Percentiles rank a stretch among this genome's conserved stretches.
These are phyloP conservation scores for Larix kaempferi DNA, from an alignment of 75 land plant genomes.

Conservation along the genomic window DNA sequence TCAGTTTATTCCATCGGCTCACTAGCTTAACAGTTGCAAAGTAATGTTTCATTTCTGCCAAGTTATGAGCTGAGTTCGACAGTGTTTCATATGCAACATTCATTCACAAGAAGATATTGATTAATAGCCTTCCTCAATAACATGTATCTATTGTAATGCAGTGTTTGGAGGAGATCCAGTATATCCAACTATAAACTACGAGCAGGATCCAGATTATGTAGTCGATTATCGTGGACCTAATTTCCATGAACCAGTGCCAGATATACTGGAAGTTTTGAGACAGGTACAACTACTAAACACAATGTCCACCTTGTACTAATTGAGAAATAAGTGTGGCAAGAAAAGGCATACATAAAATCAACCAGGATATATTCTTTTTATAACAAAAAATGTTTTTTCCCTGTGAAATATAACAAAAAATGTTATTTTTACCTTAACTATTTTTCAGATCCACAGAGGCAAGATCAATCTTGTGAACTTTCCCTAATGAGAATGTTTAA, in stretches of 20 bases:
- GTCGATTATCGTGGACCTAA: constrained; percentile 88
- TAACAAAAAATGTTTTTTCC: too few relatives aligned
- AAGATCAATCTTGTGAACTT: background rate
- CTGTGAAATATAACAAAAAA: background rate
- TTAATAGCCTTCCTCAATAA: too few relatives aligned
- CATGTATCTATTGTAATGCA: constrained; percentile 28
- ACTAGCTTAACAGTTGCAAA: background rate
- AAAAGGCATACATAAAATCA: background rate
- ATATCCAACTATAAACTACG: constrained; percentile 91
- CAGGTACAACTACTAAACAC: constrained; percentile 39
- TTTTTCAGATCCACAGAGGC: background rate
- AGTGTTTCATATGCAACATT: too few relatives aligned
- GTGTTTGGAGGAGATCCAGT: constrained; percentile 99
- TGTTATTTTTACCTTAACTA: background rate
- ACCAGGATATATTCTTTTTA: background rate
- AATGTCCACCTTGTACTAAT: background rate
- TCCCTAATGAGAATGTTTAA: background rate
- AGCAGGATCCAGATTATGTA: constrained; percentile 75
- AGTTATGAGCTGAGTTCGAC: too few relatives aligned
- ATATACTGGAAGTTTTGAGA: constrained; percentile 56
- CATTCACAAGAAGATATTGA: too few relatives aligned
- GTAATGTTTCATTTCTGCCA: background rate
- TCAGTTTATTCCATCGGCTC: background rate
- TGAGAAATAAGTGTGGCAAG: background rate
- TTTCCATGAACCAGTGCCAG: constrained; percentile 86